These are phyloP conservation scores for Suhomyces ambrosiae DNA, from an alignment of 1,139 yeast species.

Conservation along the genomic window DNA sequence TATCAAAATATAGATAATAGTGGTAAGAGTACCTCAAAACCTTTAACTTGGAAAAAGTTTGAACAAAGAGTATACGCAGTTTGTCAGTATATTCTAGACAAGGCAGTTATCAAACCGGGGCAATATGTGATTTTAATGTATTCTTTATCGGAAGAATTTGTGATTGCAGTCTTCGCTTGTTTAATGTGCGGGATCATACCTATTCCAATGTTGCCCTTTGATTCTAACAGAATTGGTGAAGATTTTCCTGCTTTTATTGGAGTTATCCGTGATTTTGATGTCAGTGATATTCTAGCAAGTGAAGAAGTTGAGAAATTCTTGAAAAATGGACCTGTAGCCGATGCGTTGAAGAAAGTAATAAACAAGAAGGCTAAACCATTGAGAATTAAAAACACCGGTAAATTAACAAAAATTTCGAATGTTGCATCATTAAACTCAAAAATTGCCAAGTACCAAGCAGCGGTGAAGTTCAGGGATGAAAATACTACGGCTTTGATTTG, in stretches of 20 bases:
- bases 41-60: conserved; percentile 82
- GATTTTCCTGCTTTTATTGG: conserved; percentile 72
- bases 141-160: conserved; percentile 84
- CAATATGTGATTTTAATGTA: conserved; percentile 79
- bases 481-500: conserved; percentile 58
- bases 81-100: conserved; percentile 58
- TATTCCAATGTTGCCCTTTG: conserved; percentile 79
- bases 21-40: conserved; percentile 54
- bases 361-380: conserved; percentile 49
- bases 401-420: conserved; percentile 59
- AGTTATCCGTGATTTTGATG: conserved; percentile 68
- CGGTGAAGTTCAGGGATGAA: conserved; percentile 44
- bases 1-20: conserved; percentile 63
- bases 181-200: conserved; percentile 78
- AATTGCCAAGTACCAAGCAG: conserved; percentile 49
- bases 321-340: conserved; percentile 69
- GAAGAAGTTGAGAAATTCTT: conserved; percentile 71
- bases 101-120: conserved; percentile 60
- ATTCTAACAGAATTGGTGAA: conserved; percentile 67
- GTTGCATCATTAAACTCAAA: conserved; percentile 48
- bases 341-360: conserved; percentile 60
- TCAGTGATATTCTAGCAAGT: conserved; percentile 74
- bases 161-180: conserved; percentile 84
- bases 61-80: conserved; percentile 77
- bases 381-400: conserved; percentile 66